These are phyloP conservation scores for Elymus sibiricus DNA, from an alignment of 176 grass and related monocot genomes.

Conservation along the genomic window DNA sequence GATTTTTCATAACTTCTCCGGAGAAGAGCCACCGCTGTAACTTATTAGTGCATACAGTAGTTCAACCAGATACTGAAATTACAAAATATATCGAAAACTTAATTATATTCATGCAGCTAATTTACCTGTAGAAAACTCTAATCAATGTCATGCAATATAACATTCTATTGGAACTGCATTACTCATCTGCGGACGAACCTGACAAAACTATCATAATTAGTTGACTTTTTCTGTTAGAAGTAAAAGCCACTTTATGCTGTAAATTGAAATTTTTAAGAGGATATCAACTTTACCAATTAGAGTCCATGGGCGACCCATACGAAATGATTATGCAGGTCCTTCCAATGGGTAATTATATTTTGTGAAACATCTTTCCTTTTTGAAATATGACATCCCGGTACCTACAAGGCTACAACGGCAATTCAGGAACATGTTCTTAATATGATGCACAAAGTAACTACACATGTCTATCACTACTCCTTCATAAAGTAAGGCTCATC, in stretches of 20 bases:
- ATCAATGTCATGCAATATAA: background rate
- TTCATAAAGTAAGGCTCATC: conserved; percentile 50
- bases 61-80: background rate
- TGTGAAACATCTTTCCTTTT: conserved; percentile 10
- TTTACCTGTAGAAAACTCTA: background rate
- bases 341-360: conserved; percentile 4
- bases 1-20: background rate
- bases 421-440: conserved; percentile 52
- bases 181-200: background rate
- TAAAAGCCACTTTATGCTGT: conserved; percentile 14
- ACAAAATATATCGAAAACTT: background rate
- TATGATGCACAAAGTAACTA: conserved; percentile 50
- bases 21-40: background rate
- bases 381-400: conserved; percentile 25
- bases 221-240: conserved; percentile 11
- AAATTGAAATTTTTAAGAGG: conserved; percentile 15
- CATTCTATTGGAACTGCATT: background rate
- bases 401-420: conserved; percentile 31
- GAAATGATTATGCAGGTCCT: conserved; percentile 15
- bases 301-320: background rate
- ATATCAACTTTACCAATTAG: conserved; percentile 7
- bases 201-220: conserved; percentile 13
- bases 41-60: background rate
- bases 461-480: conserved; percentile 36
- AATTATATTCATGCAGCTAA: background rate